Evolutionary conservation across 164 flowering plant genomes (phyloP).

Genomic region (Liriodendron chinense): DNA sequence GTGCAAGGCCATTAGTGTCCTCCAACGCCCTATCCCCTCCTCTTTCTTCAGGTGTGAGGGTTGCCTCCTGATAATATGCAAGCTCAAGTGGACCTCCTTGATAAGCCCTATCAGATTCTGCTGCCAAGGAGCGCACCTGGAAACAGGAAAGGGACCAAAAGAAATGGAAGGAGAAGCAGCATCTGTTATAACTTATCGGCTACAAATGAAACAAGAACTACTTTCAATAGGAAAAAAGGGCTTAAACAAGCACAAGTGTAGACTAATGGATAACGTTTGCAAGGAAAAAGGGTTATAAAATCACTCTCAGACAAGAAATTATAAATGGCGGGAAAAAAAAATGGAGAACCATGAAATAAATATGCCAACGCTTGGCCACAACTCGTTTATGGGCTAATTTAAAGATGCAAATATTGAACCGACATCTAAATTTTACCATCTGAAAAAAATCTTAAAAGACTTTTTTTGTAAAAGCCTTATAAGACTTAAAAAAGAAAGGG

Average conservation of each 20-base stretch:
- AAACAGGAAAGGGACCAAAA: neutral
- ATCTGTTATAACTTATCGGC: neutral
- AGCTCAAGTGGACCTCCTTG: slow-evolving; percentile 88
- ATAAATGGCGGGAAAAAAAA: neutral
- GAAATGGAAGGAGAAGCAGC: neutral
- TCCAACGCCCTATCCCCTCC: slow-evolving; percentile 19
- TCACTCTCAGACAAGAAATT: neutral
- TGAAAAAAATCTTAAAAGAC: too few relatives aligned
- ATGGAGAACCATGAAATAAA: neutral
- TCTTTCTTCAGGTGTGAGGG: slow-evolving; percentile 44
- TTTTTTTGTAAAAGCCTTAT: too few relatives aligned
- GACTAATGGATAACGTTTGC: neutral
- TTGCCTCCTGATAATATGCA: slow-evolving; percentile 65
- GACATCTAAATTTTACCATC: too few relatives aligned
- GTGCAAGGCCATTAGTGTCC: slow-evolving; percentile 31
- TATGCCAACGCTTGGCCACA: neutral
- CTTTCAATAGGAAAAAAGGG: neutral
- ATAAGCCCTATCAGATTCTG: slow-evolving; percentile 95
- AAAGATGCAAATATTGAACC: neutral
- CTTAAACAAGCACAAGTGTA: neutral
- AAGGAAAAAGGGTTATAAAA: neutral
- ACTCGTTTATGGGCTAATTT: neutral
- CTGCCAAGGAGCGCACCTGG: slow-evolving; percentile 93
- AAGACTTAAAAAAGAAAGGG: too few relatives aligned
- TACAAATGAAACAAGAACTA: neutral